Evolutionary conservation across 352 stramenopile genomes (phyloP).

Genomic region (Halophytophthora batemanensis): DNA sequence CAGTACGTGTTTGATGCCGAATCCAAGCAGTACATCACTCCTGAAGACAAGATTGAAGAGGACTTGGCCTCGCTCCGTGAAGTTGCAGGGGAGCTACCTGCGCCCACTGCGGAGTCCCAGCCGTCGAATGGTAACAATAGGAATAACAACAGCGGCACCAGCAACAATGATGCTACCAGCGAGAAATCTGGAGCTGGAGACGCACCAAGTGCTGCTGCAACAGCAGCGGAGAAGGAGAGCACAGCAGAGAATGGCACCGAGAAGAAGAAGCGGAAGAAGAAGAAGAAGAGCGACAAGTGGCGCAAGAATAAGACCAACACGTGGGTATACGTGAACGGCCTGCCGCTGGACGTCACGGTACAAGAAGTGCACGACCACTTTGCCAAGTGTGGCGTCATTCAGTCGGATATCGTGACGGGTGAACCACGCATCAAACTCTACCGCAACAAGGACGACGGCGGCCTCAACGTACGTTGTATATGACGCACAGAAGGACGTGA

Average conservation of each 20-base stretch:
- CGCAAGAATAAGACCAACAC: constrained; percentile 86
- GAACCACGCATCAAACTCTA: constrained; percentile 97
- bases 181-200: background rate
- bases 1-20: constrained; percentile 69
- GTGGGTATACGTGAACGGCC: constrained; percentile 96
- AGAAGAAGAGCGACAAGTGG: constrained; percentile 79
- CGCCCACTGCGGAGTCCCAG: constrained; percentile 6
- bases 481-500: background rate
- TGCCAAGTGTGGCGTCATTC: constrained; percentile 93
- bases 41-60: constrained; percentile 71
- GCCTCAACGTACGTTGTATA: constrained; percentile 76
- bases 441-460: constrained; percentile 76
- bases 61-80: constrained; percentile 63
- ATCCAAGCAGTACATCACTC: constrained; percentile 63
- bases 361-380: constrained; percentile 94
- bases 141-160: constrained; percentile 47
- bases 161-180: background rate
- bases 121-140: constrained; percentile 20
- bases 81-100: constrained; percentile 22
- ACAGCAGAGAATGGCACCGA: constrained; percentile 7
- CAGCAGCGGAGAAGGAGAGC: constrained; percentile 2
- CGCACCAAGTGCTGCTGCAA: background rate
- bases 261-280: constrained; percentile 66
- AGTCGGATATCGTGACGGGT: constrained; percentile 91
- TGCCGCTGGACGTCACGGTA: constrained; percentile 90